phyloP scores from a whole-genome alignment of 257 asterid species.

The Ligustrum vulgare region DNA sequence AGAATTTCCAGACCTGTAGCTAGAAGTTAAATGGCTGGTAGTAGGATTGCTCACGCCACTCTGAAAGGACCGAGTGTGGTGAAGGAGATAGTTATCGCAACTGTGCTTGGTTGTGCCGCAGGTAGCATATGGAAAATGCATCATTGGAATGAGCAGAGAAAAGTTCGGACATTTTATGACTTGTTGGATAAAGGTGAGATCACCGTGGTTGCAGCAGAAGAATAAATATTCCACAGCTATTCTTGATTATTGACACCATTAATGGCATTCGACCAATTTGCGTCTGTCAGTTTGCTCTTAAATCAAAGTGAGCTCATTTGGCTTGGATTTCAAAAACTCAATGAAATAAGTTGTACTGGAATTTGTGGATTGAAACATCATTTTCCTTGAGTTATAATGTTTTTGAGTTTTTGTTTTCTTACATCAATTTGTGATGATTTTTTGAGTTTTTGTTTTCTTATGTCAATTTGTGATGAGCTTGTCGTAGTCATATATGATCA shows the following conservation, averaged over 20 bases:
- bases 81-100: conserved; percentile 65
- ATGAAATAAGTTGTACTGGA: conserved; percentile 33
- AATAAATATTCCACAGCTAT: conserved; percentile 26
- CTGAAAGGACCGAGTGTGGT: conserved; percentile 76
- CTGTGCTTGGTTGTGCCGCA: conserved; percentile 55
- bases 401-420: no score
- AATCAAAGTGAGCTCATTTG: conserved; percentile 30
- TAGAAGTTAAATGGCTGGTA: conserved; percentile 56
- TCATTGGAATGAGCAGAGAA: conserved; percentile 79
- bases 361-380: no score
- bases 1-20: conserved; percentile 23
- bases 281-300: conserved; percentile 30
- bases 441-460: no score
- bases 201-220: conserved; percentile 49
- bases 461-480: no score
- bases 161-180: conserved; percentile 58
- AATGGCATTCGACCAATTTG: background rate
- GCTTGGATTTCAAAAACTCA: conserved; percentile 17
- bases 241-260: conserved; percentile 17
- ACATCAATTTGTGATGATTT: no score
- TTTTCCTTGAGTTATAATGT: background rate
- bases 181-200: conserved; percentile 63
- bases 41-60: conserved; percentile 66
- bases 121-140: conserved; percentile 73
- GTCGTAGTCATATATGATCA: no score